phyloP scores from a whole-genome alignment of 2,329 filamentous ascomycete genomes.

The Ramichloridium luteum region DNA sequence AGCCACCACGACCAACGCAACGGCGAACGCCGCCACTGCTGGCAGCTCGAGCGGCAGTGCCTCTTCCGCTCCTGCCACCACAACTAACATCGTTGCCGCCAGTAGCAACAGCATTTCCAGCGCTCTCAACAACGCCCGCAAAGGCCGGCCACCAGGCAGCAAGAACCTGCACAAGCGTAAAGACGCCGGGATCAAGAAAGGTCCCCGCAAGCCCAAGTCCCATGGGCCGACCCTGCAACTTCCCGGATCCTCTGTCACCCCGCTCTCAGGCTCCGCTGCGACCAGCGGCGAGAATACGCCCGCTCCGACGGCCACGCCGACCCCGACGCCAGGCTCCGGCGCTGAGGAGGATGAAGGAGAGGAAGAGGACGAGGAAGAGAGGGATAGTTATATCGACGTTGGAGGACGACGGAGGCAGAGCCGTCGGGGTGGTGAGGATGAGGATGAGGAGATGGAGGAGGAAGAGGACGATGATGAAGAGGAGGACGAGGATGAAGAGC shows the following conservation, averaged over 20 bases:
- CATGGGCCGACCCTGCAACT: neutral
- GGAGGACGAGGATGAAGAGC: too few species aligned
- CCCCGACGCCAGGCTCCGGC: too few species aligned
- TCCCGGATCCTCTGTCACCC: neutral
- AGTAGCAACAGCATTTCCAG: neutral
- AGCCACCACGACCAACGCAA: neutral
- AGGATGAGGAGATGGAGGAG: too few species aligned
- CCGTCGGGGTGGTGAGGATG: too few species aligned
- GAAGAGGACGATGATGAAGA: too few species aligned
- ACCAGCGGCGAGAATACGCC: too few species aligned
- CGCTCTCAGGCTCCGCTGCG: too few species aligned
- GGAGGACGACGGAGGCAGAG: too few species aligned
- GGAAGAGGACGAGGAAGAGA: too few species aligned
- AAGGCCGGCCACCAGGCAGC: constrained; percentile 32
- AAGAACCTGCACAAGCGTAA: constrained; percentile 35
- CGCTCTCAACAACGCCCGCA: constrained; percentile 12
- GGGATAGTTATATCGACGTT: too few species aligned
- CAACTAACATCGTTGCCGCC: neutral
- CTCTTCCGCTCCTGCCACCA: neutral
- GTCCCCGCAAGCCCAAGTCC: constrained; percentile 28
- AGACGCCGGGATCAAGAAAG: constrained; percentile 39
- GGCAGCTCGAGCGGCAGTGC: neutral
- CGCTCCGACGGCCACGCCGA: too few species aligned
- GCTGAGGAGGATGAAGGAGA: too few species aligned
- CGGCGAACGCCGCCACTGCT: neutral